Evolutionary conservation across 768 basidiomycete species (phyloP).

Genomic region (Tulasnella sp.): DNA sequence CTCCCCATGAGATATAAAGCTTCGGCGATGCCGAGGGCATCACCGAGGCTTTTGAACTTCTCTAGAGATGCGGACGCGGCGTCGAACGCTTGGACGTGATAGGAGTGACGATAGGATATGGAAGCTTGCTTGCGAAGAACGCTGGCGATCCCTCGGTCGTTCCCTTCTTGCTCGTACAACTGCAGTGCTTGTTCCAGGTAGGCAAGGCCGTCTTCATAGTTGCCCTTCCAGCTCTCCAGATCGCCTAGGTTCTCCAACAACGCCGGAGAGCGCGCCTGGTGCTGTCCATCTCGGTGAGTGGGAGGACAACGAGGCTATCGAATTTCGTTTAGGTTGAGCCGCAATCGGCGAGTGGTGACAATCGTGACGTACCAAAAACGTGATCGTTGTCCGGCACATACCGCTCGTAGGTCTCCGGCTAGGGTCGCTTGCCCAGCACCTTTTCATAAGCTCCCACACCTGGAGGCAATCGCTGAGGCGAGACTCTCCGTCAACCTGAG

Average conservation of each 20-base stretch:
- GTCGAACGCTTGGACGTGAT: neutral
- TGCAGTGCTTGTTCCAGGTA: neutral
- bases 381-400: neutral
- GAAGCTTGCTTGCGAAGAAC: neutral
- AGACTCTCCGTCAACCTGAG: neutral
- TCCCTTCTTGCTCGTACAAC: neutral
- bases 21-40: neutral
- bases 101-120: neutral
- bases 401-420: neutral
- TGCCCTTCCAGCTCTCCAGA: constrained; percentile 8
- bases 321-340: no score
- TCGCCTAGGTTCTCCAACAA: neutral
- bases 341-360: no score
- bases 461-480: neutral
- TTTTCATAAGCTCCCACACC: constrained; percentile 4
- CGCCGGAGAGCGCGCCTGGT: neutral
- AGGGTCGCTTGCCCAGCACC: constrained; percentile 5
- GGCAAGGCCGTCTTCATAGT: neutral
- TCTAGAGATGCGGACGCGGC: neutral
- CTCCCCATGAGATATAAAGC: neutral
- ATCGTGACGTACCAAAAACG: neutral
- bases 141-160: constrained; percentile 1
- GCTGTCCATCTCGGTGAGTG: neutral
- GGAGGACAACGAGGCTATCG: constrained; percentile 1
- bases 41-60: neutral